These are phyloP conservation scores for Schizochytrium sp. DNA, from an alignment of 108 stramenopile genomes.

Conservation along the genomic window DNA sequence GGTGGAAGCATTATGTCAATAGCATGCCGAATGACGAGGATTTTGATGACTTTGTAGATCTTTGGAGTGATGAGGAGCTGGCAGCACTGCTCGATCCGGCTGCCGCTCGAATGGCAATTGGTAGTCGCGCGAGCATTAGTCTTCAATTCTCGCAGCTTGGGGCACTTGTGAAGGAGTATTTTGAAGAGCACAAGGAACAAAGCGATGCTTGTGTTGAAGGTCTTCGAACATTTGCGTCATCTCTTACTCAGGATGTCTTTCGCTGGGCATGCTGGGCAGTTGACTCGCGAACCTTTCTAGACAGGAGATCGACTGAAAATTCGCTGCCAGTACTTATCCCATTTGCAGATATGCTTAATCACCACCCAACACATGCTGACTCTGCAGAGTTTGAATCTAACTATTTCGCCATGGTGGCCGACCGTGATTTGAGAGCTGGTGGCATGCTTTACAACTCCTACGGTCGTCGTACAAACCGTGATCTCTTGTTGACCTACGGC, in stretches of 20 bases:
- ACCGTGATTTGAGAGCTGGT: constrained; percentile 21
- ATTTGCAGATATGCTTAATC: constrained; percentile 60
- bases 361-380: constrained; percentile 3
- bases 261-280: constrained; percentile 34
- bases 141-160: background rate
- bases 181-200: background rate
- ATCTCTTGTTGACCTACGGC: constrained; percentile 53
- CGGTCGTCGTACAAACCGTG: constrained; percentile 51
- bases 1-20: background rate
- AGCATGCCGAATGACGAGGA: background rate
- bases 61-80: background rate
- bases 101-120: background rate
- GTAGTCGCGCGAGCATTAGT: background rate
- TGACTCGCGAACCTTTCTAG: constrained; percentile 34
- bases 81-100: background rate
- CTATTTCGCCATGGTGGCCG: constrained; percentile 28
- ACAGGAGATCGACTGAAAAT: background rate
- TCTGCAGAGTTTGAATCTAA: constrained; percentile 8
- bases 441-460: constrained; percentile 23
- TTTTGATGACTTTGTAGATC: background rate
- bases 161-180: background rate
- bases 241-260: background rate
- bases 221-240: background rate
- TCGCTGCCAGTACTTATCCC: constrained; percentile 32
- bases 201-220: background rate